Evolutionary conservation across 2,329 filamentous ascomycete species (phyloP).

Genomic region (Endoconidiophora polonica): DNA sequence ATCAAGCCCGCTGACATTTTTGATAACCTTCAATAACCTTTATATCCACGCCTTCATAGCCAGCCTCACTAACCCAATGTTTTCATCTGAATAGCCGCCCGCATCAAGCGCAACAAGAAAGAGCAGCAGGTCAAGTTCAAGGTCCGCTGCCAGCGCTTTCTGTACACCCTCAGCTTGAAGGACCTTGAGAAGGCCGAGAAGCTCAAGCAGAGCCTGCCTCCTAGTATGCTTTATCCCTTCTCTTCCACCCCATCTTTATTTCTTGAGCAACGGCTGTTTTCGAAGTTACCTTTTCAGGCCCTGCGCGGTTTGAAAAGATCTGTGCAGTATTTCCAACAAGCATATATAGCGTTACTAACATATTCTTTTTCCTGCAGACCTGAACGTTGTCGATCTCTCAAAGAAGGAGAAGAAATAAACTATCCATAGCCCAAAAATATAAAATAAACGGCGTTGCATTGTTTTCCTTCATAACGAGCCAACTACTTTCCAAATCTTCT

Average conservation of each 20-base stretch:
- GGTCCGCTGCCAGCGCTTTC: constrained; percentile 91
- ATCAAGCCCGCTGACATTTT: background rate
- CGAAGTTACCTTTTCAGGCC: background rate
- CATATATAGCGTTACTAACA: constrained; percentile 5
- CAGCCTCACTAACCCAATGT: constrained; percentile 1
- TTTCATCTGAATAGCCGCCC: constrained; percentile 42
- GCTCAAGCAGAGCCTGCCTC: constrained; percentile 97
- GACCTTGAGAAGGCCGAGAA: constrained; percentile 99
- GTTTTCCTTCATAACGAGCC: constrained; percentile 9
- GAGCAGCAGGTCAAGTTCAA: constrained; percentile 98
- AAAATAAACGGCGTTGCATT: constrained; percentile 14
- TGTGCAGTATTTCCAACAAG: background rate
- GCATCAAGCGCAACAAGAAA: constrained; percentile 93
- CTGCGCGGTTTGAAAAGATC: background rate
- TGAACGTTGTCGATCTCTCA: constrained; percentile 36
- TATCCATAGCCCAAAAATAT: constrained; percentile 13
- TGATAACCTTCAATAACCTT: background rate
- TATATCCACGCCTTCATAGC: background rate
- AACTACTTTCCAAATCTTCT: background rate
- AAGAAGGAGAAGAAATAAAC: constrained; percentile 30
- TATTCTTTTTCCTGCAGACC: constrained; percentile 21
- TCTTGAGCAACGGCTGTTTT: background rate
- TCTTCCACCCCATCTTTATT: background rate
- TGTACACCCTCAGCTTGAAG: constrained; percentile 98
- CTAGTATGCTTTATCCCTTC: constrained; percentile 49